Evolutionary conservation across 2,329 filamentous ascomycete species (phyloP), one percentile per base, ranked within the genome.

Genomic region (Beauveria asiatica): DNA sequence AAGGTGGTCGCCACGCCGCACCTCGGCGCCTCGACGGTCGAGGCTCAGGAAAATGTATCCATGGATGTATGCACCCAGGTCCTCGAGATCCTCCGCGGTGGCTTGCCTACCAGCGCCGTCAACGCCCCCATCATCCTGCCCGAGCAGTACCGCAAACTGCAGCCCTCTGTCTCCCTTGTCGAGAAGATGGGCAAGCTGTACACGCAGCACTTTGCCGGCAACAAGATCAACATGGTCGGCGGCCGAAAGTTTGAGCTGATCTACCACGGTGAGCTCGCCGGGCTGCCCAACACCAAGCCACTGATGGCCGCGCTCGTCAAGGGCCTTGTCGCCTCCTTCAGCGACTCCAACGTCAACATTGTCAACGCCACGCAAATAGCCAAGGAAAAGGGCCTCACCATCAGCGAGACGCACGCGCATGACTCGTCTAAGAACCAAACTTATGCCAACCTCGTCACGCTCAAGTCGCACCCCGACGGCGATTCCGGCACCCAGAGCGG

Each of bases 21-120:
- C 70, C 78, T 94, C 0, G 89, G 89, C 8, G 90, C 90, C 0
- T 90, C 86, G 0, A 94, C 90, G 0, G 81, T 88, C 39, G 90
- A 94, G 77, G 90, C 90, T 0, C 89, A 94, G 70, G 89, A 93
- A 68, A 92, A 92, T 63, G 89, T 92, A 3, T 89, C 87, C 1
- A 82, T 92, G 63, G 90, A 93, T 66, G 90, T 93, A 9, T 93
- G 89, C 71, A 86, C 87, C 39, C 89, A 94, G 73, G 88, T 92
- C 13, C 79, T 89, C 0, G 82, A 86, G 61, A 90, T 93, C 46
- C 76, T 94, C 2, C 78, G 79, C 0, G 89, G 89, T 3, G 86
- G 87, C 0, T 78, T 92, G 1, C 89, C 90, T 0, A 88, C 88
- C 1, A 84, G 82, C 21, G 89, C 89, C 5, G 89, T 93, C 68